These are phyloP conservation scores for Cyclotella atomus DNA, from an alignment of 108 stramenopile genomes.

Conservation along the genomic window DNA sequence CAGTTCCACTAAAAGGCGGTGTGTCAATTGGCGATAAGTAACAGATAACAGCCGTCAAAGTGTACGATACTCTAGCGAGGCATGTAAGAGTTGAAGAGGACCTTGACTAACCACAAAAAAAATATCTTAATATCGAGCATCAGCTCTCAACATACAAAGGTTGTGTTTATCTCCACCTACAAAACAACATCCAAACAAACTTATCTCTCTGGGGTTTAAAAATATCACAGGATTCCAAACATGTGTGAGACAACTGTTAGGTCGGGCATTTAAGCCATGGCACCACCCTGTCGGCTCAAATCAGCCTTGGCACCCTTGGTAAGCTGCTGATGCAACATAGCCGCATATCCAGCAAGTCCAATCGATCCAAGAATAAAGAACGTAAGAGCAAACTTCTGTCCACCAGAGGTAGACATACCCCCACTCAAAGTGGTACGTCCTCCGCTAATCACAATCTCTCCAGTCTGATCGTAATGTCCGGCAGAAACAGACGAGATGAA, in stretches of 20 bases:
- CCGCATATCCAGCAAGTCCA: conserved; percentile 84
- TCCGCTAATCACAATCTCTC: conserved; percentile 57
- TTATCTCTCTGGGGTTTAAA: background rate
- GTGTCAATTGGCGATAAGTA: too few relatives aligned
- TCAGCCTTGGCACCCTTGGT: conserved; percentile 73
- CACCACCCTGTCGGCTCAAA: conserved; percentile 65
- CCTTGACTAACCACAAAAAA: background rate
- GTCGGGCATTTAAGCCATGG: conserved; percentile 84
- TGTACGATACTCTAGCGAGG: too few relatives aligned
- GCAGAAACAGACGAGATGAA: conserved; percentile 37
- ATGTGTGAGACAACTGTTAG: too few relatives aligned
- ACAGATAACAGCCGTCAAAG: too few relatives aligned
- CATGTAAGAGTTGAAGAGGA: too few relatives aligned
- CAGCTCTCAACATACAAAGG: background rate
- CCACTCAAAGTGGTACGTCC: conserved; percentile 51
- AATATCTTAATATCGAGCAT: background rate
- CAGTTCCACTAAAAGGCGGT: too few relatives aligned
- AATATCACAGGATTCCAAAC: background rate
- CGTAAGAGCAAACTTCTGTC: conserved; percentile 87
- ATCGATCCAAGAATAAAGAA: conserved; percentile 85
- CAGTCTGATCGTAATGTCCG: conserved; percentile 37
- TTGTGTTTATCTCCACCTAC: background rate
- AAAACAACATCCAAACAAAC: background rate
- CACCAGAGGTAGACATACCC: conserved; percentile 60
- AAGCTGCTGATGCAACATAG: conserved; percentile 85